phyloP scores from a whole-genome alignment of 306 rosid genomes.

The Glycine tomentella region DNA sequence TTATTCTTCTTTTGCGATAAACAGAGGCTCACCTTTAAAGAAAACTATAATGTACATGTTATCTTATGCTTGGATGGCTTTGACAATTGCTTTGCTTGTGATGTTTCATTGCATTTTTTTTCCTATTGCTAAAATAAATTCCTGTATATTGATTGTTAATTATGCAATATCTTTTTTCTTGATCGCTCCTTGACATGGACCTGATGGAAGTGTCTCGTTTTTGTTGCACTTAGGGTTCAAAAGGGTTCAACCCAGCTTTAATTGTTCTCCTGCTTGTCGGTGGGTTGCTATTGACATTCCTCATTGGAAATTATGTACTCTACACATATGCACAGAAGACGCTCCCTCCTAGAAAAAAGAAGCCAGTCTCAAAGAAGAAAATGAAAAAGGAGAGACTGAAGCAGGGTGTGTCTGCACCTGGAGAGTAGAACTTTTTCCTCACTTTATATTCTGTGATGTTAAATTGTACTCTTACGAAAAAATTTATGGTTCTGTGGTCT shows the following conservation, averaged over 20 bases:
- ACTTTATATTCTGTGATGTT: constrained; percentile 41
- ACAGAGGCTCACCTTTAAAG: constrained; percentile 10
- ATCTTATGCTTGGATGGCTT: constrained; percentile 7
- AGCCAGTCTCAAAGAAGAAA: constrained; percentile 96
- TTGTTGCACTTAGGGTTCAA: constrained; percentile 50
- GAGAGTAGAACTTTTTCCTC: constrained; percentile 65
- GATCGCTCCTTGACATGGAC: constrained; percentile 22
- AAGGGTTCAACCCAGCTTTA: constrained; percentile 87
- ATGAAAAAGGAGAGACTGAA: constrained; percentile 88
- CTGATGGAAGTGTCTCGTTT: constrained; percentile 22
- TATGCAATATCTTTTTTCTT: constrained; percentile 12
- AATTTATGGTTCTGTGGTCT: constrained; percentile 41
- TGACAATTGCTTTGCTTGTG: not conserved
- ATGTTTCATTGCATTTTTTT: constrained; percentile 5
- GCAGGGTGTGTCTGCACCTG: constrained; percentile 99
- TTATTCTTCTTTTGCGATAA: not conserved
- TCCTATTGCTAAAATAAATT: not conserved
- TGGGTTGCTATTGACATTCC: constrained; percentile 72
- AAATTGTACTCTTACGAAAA: constrained; percentile 44
- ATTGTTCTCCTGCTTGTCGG: constrained; percentile 79
- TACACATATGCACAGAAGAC: constrained; percentile 84
- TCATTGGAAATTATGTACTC: constrained; percentile 78
- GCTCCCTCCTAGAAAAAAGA: constrained; percentile 83
- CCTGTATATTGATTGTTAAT: not conserved
- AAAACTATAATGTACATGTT: not conserved